Base-by-base conservation (phyloP, 306 rosid species). In the Malus asiatica region DNA sequence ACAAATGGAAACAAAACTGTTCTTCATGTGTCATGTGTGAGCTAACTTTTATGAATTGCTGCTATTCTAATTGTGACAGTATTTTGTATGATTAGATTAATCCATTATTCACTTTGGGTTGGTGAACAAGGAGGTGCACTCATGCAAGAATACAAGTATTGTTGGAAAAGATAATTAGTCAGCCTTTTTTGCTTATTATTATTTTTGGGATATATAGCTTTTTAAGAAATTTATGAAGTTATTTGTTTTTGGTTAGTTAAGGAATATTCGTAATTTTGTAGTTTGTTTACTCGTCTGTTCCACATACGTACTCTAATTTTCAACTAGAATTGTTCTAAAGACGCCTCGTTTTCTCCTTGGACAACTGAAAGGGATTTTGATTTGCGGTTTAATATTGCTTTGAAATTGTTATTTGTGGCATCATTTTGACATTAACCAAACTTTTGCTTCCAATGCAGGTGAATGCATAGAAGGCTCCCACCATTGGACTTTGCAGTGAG, bases 1-100 rank as follows among this genome's bases (percentile, higher is more conserved):
- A 65, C 23, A 45, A 22, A 52, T 25, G 32, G 76, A 81, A 64
- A 29, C 30, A 32, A 40, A 75, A 62, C 38, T 74, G 35, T 69
- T 72, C 51, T 52, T 79, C 61, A n/a, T 45, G 65, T 79, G 65
- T 66, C 62, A 14, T 45, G 65, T 73, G 57, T 73, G 75, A 40
- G 10, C 81, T 4, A 11, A 20, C 52, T 66, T 51, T 51, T 2
- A 15, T 16, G 55, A 51, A 51, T 51, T 51, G 55, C 55, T 16
- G 20, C 8, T 48, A 48, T 48, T 15, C 16, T 48, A 15, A 48
- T 51, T 51, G 18, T 18, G 8, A 51, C 8, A 4, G 4, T 48
- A 48, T 16, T 48, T 16, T 48, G 6, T 48, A 48, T 5, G 55
- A 48, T 48, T 48, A 14, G 55, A 48, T 7, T 38, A 38, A 48